Evolutionary conservation across 2,329 filamentous ascomycete genomes (phyloP), one percentile per base, ranked within the genome.

Genomic region (Neonectria sp.): DNA sequence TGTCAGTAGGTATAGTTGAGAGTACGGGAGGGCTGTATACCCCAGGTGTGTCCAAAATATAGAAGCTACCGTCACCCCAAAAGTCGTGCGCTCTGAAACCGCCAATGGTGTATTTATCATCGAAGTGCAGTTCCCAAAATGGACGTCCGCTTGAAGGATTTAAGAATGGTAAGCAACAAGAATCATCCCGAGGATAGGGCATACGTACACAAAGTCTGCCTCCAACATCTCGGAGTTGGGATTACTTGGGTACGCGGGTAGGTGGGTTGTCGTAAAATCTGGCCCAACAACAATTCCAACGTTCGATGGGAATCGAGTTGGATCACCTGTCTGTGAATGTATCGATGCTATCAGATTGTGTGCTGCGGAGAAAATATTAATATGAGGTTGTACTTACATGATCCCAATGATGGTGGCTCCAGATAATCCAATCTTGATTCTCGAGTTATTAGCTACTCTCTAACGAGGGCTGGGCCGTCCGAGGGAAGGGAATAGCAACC

Each of bases 331-430:
- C 46, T 49, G 12, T 7, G 17, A 17, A 45, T n/a, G 1, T 21
- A 17, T 27, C 1, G 12, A 11, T 49, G 3, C 11, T 49, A 27
- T 49, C 24, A 29, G 46, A 2, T 6, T 15, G 7, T 27, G 11
- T 49, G 4, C 15, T 4, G 24, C 11, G 4, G 8, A 6, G 2
- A 5, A 27, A 6, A 25, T 21, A 25, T 17, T 17, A 13, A 1
- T 5, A 29, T 17, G 11, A 48, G 45, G 21, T 6, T 45, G n/a
- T 7, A 6, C 24, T 49, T 27, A 49, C 46, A 8, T 49, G 46
- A 29, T 27, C 46, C 24, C 46, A 49, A 25, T 49, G 46, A 49
- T 49, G 46, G 24, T 27, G 46, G 46, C 46, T 27, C 24, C 46
- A 49, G 11, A 49, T 49, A 1, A 48, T 4, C 45, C 45, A 48